phyloP scores from a whole-genome alignment of 352 stramenopile genomes.

The Globisporangium perplexum region DNA sequence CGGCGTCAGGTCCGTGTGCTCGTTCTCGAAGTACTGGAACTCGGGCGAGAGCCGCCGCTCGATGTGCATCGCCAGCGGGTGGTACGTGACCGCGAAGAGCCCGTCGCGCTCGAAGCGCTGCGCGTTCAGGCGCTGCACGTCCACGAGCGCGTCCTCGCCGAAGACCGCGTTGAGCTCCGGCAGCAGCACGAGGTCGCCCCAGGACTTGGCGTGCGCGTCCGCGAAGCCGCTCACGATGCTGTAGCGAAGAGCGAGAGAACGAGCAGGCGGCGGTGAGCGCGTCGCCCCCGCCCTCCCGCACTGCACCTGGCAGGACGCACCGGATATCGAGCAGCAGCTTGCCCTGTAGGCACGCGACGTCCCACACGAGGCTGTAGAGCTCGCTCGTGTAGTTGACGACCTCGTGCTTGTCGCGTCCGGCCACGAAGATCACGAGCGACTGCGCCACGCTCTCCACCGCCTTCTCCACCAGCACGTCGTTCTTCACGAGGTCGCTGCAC shows the following conservation, averaged over 20 bases:
- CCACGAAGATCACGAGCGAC: constrained; percentile 59
- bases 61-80: constrained; percentile 51
- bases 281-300: too few species aligned
- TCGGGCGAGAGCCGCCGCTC: constrained; percentile 38
- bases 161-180: constrained; percentile 69
- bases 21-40: constrained; percentile 75
- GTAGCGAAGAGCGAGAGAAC: not conserved
- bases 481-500: constrained; percentile 45
- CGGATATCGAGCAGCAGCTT: constrained; percentile 65
- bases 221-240: constrained; percentile 40
- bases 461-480: constrained; percentile 76
- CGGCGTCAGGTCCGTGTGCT: constrained; percentile 41
- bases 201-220: constrained; percentile 22
- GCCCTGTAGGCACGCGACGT: constrained; percentile 42
- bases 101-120: constrained; percentile 54
- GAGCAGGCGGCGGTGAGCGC: too few species aligned
- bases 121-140: constrained; percentile 61
- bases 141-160: constrained; percentile 45
- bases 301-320: constrained; percentile 23
- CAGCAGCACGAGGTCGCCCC: constrained; percentile 54
- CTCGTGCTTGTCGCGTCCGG: constrained; percentile 44
- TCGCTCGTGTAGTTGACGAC: constrained; percentile 76
- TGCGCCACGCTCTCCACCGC: constrained; percentile 33
- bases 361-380: constrained; percentile 69
- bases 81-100: constrained; percentile 54